Evolutionary conservation across 2,329 filamentous ascomycete genomes (phyloP).

Genomic region (Colletotrichum sublineola): DNA sequence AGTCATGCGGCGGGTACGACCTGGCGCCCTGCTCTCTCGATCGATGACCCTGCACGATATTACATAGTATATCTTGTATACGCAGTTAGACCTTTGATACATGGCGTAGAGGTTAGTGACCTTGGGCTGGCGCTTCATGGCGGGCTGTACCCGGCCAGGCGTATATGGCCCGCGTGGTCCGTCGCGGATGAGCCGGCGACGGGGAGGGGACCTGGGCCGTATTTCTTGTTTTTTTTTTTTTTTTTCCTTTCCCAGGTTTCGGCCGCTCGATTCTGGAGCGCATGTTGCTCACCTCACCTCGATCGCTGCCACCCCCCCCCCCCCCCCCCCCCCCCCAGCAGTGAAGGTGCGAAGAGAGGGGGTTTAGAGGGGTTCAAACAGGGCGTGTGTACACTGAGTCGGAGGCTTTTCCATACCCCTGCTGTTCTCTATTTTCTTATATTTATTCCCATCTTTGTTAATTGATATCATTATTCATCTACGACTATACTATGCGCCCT

Average conservation of each 20-base stretch:
- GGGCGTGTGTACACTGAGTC: slow-evolving; percentile 14
- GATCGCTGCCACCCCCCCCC: too few species aligned
- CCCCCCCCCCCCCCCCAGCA: too few species aligned
- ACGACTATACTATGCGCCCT: neutral
- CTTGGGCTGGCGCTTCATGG: neutral
- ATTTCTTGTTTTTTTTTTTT: neutral
- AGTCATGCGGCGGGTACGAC: slow-evolving; percentile 22
- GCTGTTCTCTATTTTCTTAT: neutral
- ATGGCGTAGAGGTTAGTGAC: neutral
- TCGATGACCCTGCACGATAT: slow-evolving; percentile 2
- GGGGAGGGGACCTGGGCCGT: neutral
- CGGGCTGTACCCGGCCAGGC: neutral
- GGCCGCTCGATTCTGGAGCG: neutral
- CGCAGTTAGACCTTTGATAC: neutral
- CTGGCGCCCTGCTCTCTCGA: neutral
- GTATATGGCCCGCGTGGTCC: neutral
- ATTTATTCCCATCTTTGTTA: neutral
- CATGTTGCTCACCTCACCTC: too few species aligned
- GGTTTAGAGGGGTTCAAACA: neutral
- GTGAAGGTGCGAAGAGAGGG: neutral
- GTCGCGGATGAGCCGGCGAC: neutral
- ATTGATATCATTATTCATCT: too few species aligned
- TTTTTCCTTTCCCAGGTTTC: neutral
- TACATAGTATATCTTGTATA: too few species aligned
- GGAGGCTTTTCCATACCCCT: neutral